These are phyloP conservation scores for Lagenidium sp. DNA, from an alignment of 352 stramenopile genomes.

Conservation along the genomic window DNA sequence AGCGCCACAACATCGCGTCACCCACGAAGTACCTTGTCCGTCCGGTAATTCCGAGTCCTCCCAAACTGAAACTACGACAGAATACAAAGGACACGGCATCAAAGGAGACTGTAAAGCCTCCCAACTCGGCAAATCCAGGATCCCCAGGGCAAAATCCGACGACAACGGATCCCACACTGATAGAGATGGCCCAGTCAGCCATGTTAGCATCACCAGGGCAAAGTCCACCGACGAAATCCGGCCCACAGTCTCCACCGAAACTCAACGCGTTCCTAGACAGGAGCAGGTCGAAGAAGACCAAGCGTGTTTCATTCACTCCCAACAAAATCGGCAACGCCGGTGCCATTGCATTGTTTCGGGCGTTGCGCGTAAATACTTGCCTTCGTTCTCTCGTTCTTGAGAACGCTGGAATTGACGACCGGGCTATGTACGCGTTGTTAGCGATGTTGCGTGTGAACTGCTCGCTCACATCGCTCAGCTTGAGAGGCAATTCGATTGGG, in stretches of 20 bases:
- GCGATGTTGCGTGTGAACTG: conserved; percentile 49
- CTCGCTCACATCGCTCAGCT: conserved; percentile 41
- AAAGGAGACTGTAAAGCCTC: too few species aligned
- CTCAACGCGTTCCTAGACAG: not conserved
- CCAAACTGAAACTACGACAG: not conserved
- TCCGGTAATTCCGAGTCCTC: conserved; percentile 1
- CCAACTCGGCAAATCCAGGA: too few species aligned
- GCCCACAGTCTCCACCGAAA: too few species aligned
- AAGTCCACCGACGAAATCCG: too few species aligned
- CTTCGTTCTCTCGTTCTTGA: conserved; percentile 43
- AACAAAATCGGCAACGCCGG: conserved; percentile 15
- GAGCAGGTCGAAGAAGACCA: too few species aligned
- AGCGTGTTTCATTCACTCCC: not conserved
- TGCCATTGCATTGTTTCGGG: conserved; percentile 39
- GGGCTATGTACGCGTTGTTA: conserved; percentile 39
- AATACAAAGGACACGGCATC: not conserved
- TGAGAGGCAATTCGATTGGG: conserved; percentile 43
- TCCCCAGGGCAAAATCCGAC: too few species aligned
- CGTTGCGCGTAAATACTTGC: conserved; percentile 35
- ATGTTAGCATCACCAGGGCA: too few species aligned
- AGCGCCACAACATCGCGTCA: not conserved
- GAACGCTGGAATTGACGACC: conserved; percentile 34
- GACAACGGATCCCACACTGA: too few species aligned
- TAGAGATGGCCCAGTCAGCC: too few species aligned
- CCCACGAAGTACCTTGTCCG: conserved; percentile 7